A percentile compares a stretch with the other conserved stretches of the same genome.
phyloP scores from a whole-genome alignment of 1,284 basidiomycete species.

The Anthracocystis panici-leucophaei region DNA sequence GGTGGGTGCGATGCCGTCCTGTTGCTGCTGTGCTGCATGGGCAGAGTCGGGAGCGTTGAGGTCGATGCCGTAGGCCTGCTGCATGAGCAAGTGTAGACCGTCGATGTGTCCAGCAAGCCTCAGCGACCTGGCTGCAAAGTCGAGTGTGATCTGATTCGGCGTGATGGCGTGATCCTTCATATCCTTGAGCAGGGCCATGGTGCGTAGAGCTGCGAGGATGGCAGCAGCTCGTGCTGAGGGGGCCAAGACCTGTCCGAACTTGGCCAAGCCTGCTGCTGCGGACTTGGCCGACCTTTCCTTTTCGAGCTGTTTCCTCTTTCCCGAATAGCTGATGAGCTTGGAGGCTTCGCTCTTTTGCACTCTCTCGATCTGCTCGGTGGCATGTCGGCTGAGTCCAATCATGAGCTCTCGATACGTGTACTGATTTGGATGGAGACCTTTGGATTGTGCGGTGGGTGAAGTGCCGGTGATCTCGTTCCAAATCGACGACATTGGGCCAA shows the following conservation, averaged over 20 bases:
- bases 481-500: constrained; percentile 53
- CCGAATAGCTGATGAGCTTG: constrained; percentile 28
- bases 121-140: constrained; percentile 58
- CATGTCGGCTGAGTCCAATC: constrained; percentile 57
- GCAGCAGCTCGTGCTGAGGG: constrained; percentile 46
- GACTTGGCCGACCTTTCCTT: constrained; percentile 38
- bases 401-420: constrained; percentile 59
- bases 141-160: constrained; percentile 54
- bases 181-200: constrained; percentile 53
- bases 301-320: constrained; percentile 37
- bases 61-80: constrained; percentile 62
- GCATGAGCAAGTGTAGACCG: constrained; percentile 53
- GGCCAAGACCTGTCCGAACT: constrained; percentile 41
- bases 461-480: constrained; percentile 54
- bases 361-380: constrained; percentile 50
- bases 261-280: constrained; percentile 33
- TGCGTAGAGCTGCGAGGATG: constrained; percentile 50
- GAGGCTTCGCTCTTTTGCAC: constrained; percentile 47
- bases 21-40: constrained; percentile 9
- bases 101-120: constrained; percentile 62
- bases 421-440: constrained; percentile 36
- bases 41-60: constrained; percentile 51
- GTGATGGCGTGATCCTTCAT: constrained; percentile 53
- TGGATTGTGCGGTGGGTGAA: constrained; percentile 8
- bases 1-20: constrained; percentile 31